A percentile compares a stretch with the other conserved stretches of the same genome.
Conservation (phyloP, 1,139 yeast species). For the Geotrichum bryndzae region DNA sequence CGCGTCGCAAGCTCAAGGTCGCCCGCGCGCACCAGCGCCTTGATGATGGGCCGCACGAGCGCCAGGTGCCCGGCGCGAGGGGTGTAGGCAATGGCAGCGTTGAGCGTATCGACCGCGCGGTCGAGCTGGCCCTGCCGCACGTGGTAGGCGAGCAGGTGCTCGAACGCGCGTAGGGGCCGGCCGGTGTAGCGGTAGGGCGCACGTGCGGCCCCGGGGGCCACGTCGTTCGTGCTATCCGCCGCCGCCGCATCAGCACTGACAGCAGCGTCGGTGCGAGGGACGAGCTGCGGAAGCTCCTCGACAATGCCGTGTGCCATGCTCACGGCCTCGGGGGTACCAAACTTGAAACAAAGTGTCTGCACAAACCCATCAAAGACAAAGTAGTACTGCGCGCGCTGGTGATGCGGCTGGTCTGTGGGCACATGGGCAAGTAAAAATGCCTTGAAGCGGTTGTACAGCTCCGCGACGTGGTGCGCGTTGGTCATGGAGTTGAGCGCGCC, state of each 20-base stretch:
- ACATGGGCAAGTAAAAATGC: background rate
- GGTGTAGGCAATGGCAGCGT: background rate
- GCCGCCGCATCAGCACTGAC: background rate
- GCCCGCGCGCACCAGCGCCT: background rate
- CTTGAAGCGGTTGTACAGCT: constrained; percentile 7
- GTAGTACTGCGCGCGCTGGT: background rate
- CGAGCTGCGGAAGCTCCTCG: background rate
- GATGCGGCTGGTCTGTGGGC: background rate
- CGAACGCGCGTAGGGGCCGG: background rate
- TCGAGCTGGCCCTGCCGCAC: background rate
- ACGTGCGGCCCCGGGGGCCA: background rate
- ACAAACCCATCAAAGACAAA: constrained; percentile 12
- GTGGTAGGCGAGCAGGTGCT: background rate
- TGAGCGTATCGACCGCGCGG: background rate
- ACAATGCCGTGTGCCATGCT: constrained; percentile 11
- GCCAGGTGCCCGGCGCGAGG: background rate
- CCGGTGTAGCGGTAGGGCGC: constrained; percentile 2
- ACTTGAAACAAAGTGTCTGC: constrained; percentile 1
- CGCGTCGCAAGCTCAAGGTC: background rate
- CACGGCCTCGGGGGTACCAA: constrained; percentile 6
- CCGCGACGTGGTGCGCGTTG: background rate
- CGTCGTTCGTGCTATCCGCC: background rate
- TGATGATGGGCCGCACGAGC: background rate
- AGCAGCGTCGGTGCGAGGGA: background rate
- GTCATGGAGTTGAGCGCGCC: constrained; percentile 2